Conservation (phyloP, 169 alveolate species). For the Ichthyophthirius multifiliis region DNA sequence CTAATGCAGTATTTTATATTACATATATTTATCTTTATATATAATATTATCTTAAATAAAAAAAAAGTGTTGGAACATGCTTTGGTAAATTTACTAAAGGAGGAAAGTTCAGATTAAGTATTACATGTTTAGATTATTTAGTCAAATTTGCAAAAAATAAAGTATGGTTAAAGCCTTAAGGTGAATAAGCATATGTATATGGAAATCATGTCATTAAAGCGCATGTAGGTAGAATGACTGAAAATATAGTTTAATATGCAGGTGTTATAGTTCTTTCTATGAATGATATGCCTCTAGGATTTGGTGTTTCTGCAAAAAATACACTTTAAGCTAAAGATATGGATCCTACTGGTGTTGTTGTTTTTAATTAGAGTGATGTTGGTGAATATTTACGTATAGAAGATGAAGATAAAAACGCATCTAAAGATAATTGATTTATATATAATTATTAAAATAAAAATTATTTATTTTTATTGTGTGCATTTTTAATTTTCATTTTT, state of each 20-base stretch:
- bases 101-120: conserved; percentile 88
- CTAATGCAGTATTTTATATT: conserved; percentile 44
- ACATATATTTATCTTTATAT: background rate
- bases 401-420: conserved; percentile 76
- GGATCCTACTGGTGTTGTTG: conserved; percentile 88
- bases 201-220: conserved; percentile 93
- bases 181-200: conserved; percentile 91
- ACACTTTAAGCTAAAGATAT: conserved; percentile 88
- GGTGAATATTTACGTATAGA: conserved; percentile 94
- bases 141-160: conserved; percentile 91
- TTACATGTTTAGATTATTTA: conserved; percentile 90
- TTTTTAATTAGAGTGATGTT: conserved; percentile 89
- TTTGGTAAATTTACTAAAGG: conserved; percentile 93
- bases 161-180: conserved; percentile 94
- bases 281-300: conserved; percentile 90
- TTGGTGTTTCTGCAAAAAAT: conserved; percentile 91
- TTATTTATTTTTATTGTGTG: conserved; percentile 16
- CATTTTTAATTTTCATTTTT: no score
- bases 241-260: conserved; percentile 78
- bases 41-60: background rate
- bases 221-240: conserved; percentile 91
- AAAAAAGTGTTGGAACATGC: conserved; percentile 84
- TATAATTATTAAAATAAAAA: no score
- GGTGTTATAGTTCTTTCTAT: conserved; percentile 84
- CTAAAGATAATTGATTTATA: background rate